Base-by-base conservation (phyloP, 2,329 filamentous ascomycete species). In the Dactylonectria macrodidyma region DNA sequence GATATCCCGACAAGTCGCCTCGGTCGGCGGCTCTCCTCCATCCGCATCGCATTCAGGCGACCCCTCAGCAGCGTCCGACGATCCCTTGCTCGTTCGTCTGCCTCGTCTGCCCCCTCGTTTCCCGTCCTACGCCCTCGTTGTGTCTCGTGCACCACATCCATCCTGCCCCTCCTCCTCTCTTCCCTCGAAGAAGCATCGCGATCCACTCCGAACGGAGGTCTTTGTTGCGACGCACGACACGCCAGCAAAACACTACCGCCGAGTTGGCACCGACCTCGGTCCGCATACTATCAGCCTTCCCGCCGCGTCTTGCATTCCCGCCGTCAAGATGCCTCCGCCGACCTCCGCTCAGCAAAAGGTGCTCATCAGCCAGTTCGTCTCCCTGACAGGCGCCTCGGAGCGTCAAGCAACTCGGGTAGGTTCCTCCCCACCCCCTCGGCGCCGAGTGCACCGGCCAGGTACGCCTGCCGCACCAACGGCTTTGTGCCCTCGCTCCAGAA, bases 341-440 rank as follows among this genome's bases (percentile, higher is more conserved):
- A 78, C 80, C 44, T 68, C 76, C 41, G 71, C 81, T 55, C 79
- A 81, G 68, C 81, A 86, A 72, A 84, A 82, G 78, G 75, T 78
- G 47, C 65, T 83, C 71, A 76, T 82, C 67, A 70, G 75, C 57
- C 79, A 85, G 75, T 87, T 87, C 70, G 75, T 82, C 57, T 70
- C 77, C 57, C 73, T 83, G 54, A 87, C 85, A 11, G 84, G 84
- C 38, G 80, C 81, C 16, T 77, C 78, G 16, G 85, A 85, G 59
- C 81, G 83, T 67, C 80, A 78, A 38, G 85, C 85, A 41, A 77
- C 79, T 65, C 81, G 81, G 78, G 85, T 87, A 82, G 72, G 84
- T 82, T 14, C 41, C 41, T 51, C 24, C 44, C 34, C 26, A 5
- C 57, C 64, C 19, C 19, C 19, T 19, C 62, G 26, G 50, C 61